A percentile compares a stretch with the other conserved stretches of the same genome.
phyloP scores from a whole-genome alignment of 164 flowering plant species.

The Echeveria elegans region DNA sequence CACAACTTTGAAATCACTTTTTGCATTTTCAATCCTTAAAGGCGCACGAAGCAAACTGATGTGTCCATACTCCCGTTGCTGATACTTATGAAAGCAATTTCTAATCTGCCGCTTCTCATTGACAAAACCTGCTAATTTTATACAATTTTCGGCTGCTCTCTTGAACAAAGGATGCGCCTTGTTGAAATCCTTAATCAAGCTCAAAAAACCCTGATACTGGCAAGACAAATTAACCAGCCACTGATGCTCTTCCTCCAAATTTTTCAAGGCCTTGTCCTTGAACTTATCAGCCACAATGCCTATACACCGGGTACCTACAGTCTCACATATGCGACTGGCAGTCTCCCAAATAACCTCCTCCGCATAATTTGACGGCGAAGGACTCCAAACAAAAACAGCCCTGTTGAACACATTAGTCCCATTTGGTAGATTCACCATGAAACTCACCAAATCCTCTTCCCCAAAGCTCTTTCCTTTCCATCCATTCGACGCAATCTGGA shows the following conservation, averaged over 20 bases:
- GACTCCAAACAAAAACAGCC: slow-evolving; percentile 57
- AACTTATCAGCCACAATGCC: slow-evolving; percentile 81
- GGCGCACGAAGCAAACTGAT: slow-evolving; percentile 46
- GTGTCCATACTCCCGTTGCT: slow-evolving; percentile 67
- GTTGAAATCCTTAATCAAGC: slow-evolving; percentile 66
- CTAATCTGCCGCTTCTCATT: slow-evolving; percentile 50
- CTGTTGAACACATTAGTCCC: slow-evolving; percentile 76
- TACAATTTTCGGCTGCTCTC: slow-evolving; percentile 44
- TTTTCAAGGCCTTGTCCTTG: slow-evolving; percentile 63
- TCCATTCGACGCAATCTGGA: slow-evolving; percentile 77
- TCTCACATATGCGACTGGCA: slow-evolving; percentile 47
- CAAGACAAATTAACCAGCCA: slow-evolving; percentile 91
- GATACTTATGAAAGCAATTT: slow-evolving; percentile 51
- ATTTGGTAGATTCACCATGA: slow-evolving; percentile 84
- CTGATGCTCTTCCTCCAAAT: slow-evolving; percentile 68
- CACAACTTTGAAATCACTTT: slow-evolving; percentile 25
- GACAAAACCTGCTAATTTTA: slow-evolving; percentile 53
- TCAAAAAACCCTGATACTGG: slow-evolving; percentile 64
- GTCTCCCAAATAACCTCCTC: slow-evolving; percentile 87
- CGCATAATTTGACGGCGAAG: slow-evolving; percentile 61
- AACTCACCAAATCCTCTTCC: slow-evolving; percentile 54
- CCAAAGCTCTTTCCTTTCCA: slow-evolving; percentile 43
- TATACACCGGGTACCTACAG: slow-evolving; percentile 48
- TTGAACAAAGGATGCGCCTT: slow-evolving; percentile 61
- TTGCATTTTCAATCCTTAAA: slow-evolving; percentile 17